Conservation (phyloP, 1,284 basidiomycete genomes). For the Ustilago loliicola region DNA sequence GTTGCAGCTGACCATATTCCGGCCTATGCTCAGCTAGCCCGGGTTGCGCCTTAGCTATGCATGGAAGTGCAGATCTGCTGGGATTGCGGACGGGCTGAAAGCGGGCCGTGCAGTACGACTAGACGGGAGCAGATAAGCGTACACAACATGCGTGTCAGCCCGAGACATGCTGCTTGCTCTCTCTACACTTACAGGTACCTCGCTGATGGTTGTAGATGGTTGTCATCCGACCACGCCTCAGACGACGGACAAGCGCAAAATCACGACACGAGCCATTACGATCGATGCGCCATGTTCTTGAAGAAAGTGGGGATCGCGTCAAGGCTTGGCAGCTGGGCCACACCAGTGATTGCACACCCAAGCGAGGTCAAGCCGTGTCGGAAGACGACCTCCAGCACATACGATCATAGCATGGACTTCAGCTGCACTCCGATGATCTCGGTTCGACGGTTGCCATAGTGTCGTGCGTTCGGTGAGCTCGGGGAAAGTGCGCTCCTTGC, state of each 20-base stretch:
- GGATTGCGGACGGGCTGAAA: not conserved
- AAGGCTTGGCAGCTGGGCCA: not conserved
- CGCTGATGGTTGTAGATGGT: not conserved
- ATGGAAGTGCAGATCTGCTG: constrained; percentile 8
- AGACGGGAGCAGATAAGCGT: not conserved
- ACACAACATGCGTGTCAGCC: not conserved
- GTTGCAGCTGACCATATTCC: not conserved
- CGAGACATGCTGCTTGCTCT: too few species aligned
- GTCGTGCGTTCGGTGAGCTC: not conserved
- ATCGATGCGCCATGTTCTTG: not conserved
- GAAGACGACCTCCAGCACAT: not conserved
- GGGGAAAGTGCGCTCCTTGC: not conserved
- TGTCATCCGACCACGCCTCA: too few species aligned
- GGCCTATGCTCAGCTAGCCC: not conserved
- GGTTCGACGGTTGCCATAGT: not conserved
- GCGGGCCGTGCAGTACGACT: not conserved
- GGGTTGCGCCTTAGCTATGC: not conserved
- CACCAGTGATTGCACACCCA: not conserved
- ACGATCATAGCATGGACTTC: not conserved
- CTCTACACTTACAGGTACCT: too few species aligned
- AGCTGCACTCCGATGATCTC: not conserved
- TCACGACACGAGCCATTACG: too few species aligned
- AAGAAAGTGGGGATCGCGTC: not conserved
- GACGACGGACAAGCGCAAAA: too few species aligned
- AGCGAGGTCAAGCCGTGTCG: not conserved